Evolutionary conservation across 2,329 filamentous ascomycete species (phyloP), one percentile per base, ranked within the genome.

Genomic region (Plectosphaerella sp.): DNA sequence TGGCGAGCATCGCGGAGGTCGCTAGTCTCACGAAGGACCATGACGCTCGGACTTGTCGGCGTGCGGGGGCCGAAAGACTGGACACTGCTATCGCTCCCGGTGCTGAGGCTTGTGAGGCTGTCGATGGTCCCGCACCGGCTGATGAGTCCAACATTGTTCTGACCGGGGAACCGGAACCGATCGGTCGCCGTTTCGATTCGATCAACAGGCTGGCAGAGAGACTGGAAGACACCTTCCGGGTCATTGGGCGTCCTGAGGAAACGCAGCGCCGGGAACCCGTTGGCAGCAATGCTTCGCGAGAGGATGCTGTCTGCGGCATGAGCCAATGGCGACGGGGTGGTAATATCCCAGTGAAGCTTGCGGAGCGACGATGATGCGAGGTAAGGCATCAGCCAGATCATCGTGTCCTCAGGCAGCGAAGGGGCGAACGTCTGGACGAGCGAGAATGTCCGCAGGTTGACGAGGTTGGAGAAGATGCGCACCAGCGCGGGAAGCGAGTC

Each of bases 181-280:
- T 83, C 79, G 10, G 67, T 68, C 1, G 77, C 72, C 20, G 79
- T 69, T 41, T 83, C 76, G 18, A 81, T 72, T 28, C 75, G 74
- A 28, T 79, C 78, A 4, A 77, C 70, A 1, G 87, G 87, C 43
- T 77, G 78, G 65, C 88, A 92, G 1, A 91, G 75, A 1, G 74
- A 69, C 67, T 92, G 88, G 56, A 91, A 82, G 8, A 80, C 59
- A 24, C 87, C 88, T 5, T 88, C 80, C 1, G 86, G 79, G 57
- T 92, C 88, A 52, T 82, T 82, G 1, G 87, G 88, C 0, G 82
- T 75, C 50, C 88, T 81, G 16, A 91, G 68, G 2, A 64, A 71
- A 10, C 71, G 72, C 10, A 92, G 74, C 1, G 70, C 64, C 0
- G 88, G 88, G 61, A 92, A 89, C 0, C 82, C 83, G 5, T 72